A percentile compares a stretch with the other conserved stretches of the same genome.
Conservation (phyloP, 75 land plant species). For the Cunninghamia lanceolata region DNA sequence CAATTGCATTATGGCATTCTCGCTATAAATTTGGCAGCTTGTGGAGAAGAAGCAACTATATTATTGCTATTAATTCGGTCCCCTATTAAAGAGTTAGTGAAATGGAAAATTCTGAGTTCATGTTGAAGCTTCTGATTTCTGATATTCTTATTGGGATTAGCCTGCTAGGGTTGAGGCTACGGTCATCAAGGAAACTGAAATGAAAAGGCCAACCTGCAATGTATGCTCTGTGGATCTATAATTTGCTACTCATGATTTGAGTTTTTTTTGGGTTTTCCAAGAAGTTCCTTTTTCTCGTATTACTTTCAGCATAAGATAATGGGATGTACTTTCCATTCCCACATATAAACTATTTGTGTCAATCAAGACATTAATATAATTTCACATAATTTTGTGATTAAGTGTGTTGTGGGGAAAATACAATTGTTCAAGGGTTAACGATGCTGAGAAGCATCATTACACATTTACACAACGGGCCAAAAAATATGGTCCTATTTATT, state of each 20-base stretch:
- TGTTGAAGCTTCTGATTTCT: not conserved
- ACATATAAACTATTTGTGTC: too few relatives aligned
- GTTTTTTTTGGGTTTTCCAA: too few relatives aligned
- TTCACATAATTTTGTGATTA: not conserved
- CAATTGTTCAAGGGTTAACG: conserved; percentile 83
- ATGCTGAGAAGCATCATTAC: conserved; percentile 74
- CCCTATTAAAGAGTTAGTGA: too few relatives aligned
- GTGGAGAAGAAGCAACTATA: too few relatives aligned
- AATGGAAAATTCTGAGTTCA: not conserved
- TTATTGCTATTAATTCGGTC: too few relatives aligned
- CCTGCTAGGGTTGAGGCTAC: not conserved
- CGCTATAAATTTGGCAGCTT: too few relatives aligned
- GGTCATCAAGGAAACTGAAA: not conserved
- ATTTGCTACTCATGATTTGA: too few relatives aligned
- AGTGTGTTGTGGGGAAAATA: not conserved
- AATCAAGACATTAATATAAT: too few relatives aligned
- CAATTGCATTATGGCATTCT: too few relatives aligned
- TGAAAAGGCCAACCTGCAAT: not conserved
- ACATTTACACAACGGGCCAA: conserved; percentile 76
- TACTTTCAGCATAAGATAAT: not conserved
- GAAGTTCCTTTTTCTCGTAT: not conserved
- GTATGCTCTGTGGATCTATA: not conserved
- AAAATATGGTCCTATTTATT: conserved; percentile 75
- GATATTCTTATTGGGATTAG: not conserved
- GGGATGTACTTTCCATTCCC: not conserved